Base-by-base conservation (phyloP, 164 flowering plant species). In the Pachysandra terminalis region DNA sequence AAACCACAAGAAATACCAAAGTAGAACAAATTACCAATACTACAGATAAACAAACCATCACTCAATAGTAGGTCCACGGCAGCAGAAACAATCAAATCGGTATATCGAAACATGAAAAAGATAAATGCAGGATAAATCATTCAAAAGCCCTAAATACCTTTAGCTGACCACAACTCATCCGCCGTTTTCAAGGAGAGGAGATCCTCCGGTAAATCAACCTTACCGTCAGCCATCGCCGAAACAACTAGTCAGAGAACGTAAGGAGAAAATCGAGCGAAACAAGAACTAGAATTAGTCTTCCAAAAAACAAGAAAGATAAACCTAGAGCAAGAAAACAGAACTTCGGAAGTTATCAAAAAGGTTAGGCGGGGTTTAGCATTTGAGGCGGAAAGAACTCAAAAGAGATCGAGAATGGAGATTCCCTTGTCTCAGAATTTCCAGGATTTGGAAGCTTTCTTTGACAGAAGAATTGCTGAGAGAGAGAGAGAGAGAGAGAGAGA, bases 121-220 rank as follows among this genome's bases (percentile, higher is more conserved):
- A 71, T 23, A 40, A 54, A 23, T 9, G 13, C 45, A 63, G 24
- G 53, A 0, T 19, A 21, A 37, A 10, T 9, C 17, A 19, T 27
- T 12, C 6, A 28, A 19, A 15, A 54, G 22, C 19, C 19, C 27
- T 25, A 57, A 74, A 32, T 74, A 91, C 95, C 93, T 79, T 81
- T 84, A 54, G 81, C 23, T n/a, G 77, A 55, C 81, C 81, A 78
- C 3, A 79, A 71, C 35, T 81, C 85, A 77, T 87, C 84, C 61
- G 79, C 48, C 28, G 80, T 63, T 62, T 83, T 86, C 40, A 82
- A 70, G 45, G 81, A 69, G 64, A 87, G 82, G 70, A 89, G 87
- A 87, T 89, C 97, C 62, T 84, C 93, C 13, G 96, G 87, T 19
- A 89, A 84, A 85, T 86, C 84, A 73, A 84, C 60, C 81, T 87